Percentiles rank a stretch among this genome's conserved stretches.
These are phyloP conservation scores for Meyerozyma guilliermondii DNA, from an alignment of 1,139 yeast genomes.

Conservation along the genomic window DNA sequence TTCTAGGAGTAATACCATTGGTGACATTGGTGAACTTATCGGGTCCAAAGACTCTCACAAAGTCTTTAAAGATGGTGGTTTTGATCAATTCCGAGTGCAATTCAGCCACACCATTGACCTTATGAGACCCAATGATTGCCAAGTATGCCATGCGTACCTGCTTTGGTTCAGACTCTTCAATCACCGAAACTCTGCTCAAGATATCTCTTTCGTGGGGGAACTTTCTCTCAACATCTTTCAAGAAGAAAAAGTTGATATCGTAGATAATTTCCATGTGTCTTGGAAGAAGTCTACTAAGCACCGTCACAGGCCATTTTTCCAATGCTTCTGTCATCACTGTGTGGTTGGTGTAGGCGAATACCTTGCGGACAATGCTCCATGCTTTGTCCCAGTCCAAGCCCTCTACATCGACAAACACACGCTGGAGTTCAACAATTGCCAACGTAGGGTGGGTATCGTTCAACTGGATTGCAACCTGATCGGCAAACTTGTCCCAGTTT, in stretches of 20 bases:
- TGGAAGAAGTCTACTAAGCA: conserved; percentile 75
- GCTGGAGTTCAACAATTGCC: conserved; percentile 85
- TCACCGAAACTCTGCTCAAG: conserved; percentile 68
- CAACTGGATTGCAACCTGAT: conserved; percentile 85
- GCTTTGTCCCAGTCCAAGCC: conserved; percentile 77
- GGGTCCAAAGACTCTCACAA: conserved; percentile 73
- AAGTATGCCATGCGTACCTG: conserved; percentile 89
- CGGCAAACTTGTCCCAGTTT: conserved; percentile 80
- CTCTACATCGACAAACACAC: conserved; percentile 81
- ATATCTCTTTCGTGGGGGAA: conserved; percentile 72
- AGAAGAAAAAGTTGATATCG: conserved; percentile 76
- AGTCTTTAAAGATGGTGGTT: conserved; percentile 87
- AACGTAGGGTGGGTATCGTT: conserved; percentile 95
- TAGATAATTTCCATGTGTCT: conserved; percentile 89
- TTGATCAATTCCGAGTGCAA: conserved; percentile 86
- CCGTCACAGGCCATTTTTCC: conserved; percentile 91
- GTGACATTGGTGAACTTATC: conserved; percentile 89
- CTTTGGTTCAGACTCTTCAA: conserved; percentile 77
- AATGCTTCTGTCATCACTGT: conserved; percentile 94
- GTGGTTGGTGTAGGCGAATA: conserved; percentile 92
- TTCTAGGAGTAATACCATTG: conserved; percentile 93
- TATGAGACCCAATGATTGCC: conserved; percentile 90
- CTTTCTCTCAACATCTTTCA: conserved; percentile 66
- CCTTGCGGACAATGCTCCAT: conserved; percentile 75
- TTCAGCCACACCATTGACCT: conserved; percentile 94